These are phyloP conservation scores for Chaetomiaceae sp. DNA, from an alignment of 2,329 filamentous ascomycete genomes.

Conservation along the genomic window DNA sequence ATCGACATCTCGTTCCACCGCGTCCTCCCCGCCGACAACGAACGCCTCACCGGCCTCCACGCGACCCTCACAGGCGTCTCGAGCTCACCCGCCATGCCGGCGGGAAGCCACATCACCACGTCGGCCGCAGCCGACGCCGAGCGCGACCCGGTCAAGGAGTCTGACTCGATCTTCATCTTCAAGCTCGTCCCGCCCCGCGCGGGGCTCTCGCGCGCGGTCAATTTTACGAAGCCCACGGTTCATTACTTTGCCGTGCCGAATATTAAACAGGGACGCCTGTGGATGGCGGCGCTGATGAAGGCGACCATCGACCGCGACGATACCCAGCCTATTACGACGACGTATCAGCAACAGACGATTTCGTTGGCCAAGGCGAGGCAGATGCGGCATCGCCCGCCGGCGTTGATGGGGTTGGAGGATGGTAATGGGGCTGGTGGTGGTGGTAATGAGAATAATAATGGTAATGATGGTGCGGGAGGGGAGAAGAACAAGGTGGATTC, in stretches of 20 bases:
- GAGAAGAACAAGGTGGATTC: conserved; percentile 4
- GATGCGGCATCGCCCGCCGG: conserved; percentile 85
- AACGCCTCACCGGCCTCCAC: conserved; percentile 83
- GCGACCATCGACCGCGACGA: conserved; percentile 94
- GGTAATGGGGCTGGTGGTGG: no score
- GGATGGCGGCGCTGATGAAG: conserved; percentile 99
- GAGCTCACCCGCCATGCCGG: conserved; percentile 55
- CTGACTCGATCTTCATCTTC: conserved; percentile 87
- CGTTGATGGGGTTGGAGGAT: conserved; percentile 69
- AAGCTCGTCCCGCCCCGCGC: conserved; percentile 89
- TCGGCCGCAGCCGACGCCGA: conserved; percentile 45
- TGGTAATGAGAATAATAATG: no score
- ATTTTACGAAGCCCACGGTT: conserved; percentile 94
- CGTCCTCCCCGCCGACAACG: conserved; percentile 90
- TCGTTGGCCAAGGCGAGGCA: conserved; percentile 81
- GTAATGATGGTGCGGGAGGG: background rate
- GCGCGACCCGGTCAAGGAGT: conserved; percentile 37
- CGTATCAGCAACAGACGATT: conserved; percentile 96
- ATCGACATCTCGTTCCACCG: conserved; percentile 98
- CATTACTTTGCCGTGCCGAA: conserved; percentile 97
- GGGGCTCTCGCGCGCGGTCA: conserved; percentile 83
- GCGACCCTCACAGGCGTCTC: conserved; percentile 88
- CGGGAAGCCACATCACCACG: conserved; percentile 43
- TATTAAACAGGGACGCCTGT: conserved; percentile 78
- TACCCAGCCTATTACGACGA: conserved; percentile 73